Percentiles rank a stretch among this genome's conserved stretches.
Conservation (phyloP, 495 filamentous ascomycete species). For the Friedmanniomyces simplex region DNA sequence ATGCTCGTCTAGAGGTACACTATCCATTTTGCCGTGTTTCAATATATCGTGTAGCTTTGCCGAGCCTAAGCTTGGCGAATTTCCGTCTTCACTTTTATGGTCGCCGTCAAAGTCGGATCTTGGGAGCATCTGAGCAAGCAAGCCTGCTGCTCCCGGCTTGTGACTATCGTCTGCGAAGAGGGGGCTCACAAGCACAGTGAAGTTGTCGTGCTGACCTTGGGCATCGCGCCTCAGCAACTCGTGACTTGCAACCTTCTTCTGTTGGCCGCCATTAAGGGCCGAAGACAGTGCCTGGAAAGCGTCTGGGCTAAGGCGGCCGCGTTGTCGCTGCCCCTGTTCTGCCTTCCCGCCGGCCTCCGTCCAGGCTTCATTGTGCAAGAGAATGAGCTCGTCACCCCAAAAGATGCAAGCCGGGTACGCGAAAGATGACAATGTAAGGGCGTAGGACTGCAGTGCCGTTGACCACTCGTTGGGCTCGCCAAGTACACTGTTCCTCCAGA, state of each 20-base stretch:
- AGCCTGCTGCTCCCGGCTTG: conserved; percentile 12
- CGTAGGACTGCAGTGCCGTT: conserved; percentile 18
- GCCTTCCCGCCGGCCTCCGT: conserved; percentile 8
- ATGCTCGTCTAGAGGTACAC: conserved; percentile 19
- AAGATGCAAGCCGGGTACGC: conserved; percentile 27
- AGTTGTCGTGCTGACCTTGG: conserved; percentile 8
- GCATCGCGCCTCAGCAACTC: conserved; percentile 15
- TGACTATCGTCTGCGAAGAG: conserved; percentile 19
- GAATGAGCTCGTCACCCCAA: conserved; percentile 23
- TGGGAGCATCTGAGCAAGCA: conserved; percentile 24
- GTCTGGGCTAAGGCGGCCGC: conserved; percentile 16
- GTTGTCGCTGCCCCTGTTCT: conserved; percentile 14
- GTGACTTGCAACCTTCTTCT: conserved; percentile 2
- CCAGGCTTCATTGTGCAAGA: conserved; percentile 29
- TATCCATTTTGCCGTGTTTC: neutral
- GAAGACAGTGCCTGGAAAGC: conserved; percentile 14
- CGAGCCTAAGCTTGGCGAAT: neutral
- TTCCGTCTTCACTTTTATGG: neutral
- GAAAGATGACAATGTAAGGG: conserved; percentile 23
- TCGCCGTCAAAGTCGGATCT: neutral
- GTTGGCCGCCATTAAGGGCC: conserved; percentile 13
- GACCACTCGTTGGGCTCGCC: conserved; percentile 26
- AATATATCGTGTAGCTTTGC: neutral
- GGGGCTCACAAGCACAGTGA: conserved; percentile 23
- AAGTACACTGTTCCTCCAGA: conserved; percentile 15